These are phyloP conservation scores for Cryphonectria carpinicola DNA, from an alignment of 2,329 filamentous ascomycete species.

Conservation along the genomic window DNA sequence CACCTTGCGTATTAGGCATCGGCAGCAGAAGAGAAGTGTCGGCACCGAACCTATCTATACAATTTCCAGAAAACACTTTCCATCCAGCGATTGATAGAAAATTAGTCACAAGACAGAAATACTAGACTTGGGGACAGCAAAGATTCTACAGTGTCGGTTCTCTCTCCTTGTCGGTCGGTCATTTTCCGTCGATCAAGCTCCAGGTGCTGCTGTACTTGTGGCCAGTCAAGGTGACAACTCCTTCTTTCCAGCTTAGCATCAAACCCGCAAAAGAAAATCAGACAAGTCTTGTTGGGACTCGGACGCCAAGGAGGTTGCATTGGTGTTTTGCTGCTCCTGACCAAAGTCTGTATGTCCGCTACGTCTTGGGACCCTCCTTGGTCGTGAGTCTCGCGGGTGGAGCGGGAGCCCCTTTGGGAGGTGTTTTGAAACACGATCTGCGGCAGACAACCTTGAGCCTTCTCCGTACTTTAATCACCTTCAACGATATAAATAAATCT, in stretches of 20 bases:
- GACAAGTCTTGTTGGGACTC: neutral
- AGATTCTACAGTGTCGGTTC: neutral
- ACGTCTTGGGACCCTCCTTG: neutral
- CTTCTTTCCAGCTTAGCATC: neutral
- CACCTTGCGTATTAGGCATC: neutral
- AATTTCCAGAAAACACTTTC: too few relatives aligned
- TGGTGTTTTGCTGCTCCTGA: neutral
- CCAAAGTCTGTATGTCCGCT: neutral
- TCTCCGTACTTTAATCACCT: slow-evolving; percentile 1
- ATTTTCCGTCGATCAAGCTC: neutral
- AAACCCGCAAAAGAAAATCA: neutral
- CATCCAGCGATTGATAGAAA: too few relatives aligned
- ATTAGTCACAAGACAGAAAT: too few relatives aligned
- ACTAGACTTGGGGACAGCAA: neutral
- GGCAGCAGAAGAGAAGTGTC: too few relatives aligned
- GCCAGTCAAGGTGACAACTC: neutral
- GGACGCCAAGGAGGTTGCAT: neutral
- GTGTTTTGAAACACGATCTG: slow-evolving; percentile 16
- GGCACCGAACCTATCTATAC: too few relatives aligned
- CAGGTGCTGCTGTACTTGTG: neutral
- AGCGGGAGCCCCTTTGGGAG: neutral
- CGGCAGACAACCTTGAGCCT: slow-evolving; percentile 1
- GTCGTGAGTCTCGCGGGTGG: neutral
- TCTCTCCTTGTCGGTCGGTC: neutral
- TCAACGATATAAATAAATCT: neutral